Percentiles rank a stretch among this genome's conserved stretches.
These are phyloP conservation scores for Neofusicoccum umdonicola DNA, from an alignment of 2,329 filamentous ascomycete species.

Conservation along the genomic window DNA sequence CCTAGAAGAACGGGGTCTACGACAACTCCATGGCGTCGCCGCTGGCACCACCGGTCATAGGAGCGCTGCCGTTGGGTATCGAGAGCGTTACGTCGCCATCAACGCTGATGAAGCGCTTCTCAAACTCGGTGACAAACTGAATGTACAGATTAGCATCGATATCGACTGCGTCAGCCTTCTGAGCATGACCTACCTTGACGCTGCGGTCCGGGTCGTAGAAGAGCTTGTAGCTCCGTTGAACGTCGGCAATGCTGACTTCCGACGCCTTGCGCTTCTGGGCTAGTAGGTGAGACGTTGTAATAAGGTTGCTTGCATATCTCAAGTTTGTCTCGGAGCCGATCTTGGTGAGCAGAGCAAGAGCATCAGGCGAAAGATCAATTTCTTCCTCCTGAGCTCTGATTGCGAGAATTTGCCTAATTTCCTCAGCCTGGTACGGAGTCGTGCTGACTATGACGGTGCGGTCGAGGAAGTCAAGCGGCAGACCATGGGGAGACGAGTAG, in stretches of 20 bases:
- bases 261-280: constrained; percentile 81
- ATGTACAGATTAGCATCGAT: constrained; percentile 19
- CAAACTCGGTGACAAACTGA: constrained; percentile 78
- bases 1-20: constrained; percentile 29
- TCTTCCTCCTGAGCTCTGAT: constrained; percentile 96
- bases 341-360: constrained; percentile 89
- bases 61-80: constrained; percentile 46
- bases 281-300: constrained; percentile 88
- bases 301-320: constrained; percentile 95
- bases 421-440: constrained; percentile 74
- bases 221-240: constrained; percentile 87
- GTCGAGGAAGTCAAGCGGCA: constrained; percentile 94
- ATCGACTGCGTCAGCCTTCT: neutral
- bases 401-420: constrained; percentile 87
- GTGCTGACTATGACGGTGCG: constrained; percentile 96
- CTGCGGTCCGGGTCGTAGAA: constrained; percentile 90
- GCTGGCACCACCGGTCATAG: constrained; percentile 44
- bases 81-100: constrained; percentile 74
- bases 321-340: constrained; percentile 90
- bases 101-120: constrained; percentile 89
- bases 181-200: constrained; percentile 56
- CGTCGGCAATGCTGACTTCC: constrained; percentile 81
- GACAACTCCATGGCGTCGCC: constrained; percentile 68
- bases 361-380: constrained; percentile 85
- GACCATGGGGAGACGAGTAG: constrained; percentile 87